Evolutionary conservation across 768 basidiomycete genomes (phyloP).

Genomic region (Cystobasidium ongulense): DNA sequence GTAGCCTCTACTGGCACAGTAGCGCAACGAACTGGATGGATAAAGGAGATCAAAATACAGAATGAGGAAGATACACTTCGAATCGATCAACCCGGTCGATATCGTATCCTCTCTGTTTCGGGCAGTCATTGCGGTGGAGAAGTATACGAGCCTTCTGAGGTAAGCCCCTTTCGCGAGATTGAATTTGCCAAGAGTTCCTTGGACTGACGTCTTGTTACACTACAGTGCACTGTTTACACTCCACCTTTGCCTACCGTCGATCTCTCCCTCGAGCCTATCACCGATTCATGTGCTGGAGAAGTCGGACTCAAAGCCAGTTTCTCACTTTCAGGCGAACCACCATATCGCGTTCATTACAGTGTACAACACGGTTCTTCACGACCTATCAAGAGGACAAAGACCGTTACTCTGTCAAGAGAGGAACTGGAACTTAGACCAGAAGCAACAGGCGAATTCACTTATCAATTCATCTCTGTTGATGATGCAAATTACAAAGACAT

Average conservation of each 20-base stretch:
- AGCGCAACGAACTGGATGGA: slow-evolving; percentile 10
- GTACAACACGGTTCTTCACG: slow-evolving; percentile 62
- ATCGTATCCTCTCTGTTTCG: slow-evolving; percentile 60
- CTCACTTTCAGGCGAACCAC: slow-evolving; percentile 76
- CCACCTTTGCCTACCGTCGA: slow-evolving; percentile 70
- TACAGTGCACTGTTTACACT: slow-evolving; percentile 39
- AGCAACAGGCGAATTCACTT: slow-evolving; percentile 77
- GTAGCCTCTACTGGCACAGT: background rate
- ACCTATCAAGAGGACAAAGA: slow-evolving; percentile 50
- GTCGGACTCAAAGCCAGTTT: slow-evolving; percentile 82
- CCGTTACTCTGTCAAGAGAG: slow-evolving; percentile 62
- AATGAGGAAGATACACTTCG: slow-evolving; percentile 34
- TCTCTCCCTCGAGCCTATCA: slow-evolving; percentile 47
- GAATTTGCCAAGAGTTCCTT: background rate
- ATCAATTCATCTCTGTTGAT: slow-evolving; percentile 67
- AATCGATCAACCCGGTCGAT: slow-evolving; percentile 62
- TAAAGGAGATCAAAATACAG: background rate
- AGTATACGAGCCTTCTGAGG: slow-evolving; percentile 49
- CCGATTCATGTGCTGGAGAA: slow-evolving; percentile 51
- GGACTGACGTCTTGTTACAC: background rate
- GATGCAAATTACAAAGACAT: slow-evolving; percentile 76
- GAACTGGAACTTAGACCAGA: slow-evolving; percentile 79
- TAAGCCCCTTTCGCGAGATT: slow-evolving; percentile 11
- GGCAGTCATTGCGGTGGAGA: slow-evolving; percentile 75
- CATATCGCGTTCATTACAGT: slow-evolving; percentile 74